Evolutionary conservation across 495 filamentous ascomycete genomes (phyloP).

Genomic region (Parachaetomium inaequale): DNA sequence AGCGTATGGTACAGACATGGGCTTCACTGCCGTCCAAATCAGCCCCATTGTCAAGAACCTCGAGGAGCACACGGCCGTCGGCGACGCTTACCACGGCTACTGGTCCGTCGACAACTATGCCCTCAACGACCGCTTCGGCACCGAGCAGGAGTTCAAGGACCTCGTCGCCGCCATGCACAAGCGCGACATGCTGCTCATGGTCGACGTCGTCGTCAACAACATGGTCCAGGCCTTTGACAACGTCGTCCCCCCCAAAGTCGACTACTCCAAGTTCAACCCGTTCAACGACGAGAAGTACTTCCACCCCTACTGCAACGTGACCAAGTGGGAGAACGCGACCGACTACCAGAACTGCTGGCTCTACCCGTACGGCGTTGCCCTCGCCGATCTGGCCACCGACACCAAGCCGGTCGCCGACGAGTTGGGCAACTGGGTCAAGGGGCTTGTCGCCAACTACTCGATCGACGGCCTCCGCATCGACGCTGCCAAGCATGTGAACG

Average conservation of each 20-base stretch:
- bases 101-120: constrained; percentile 65
- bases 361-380: constrained; percentile 51
- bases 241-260: constrained; percentile 49
- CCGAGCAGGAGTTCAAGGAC: constrained; percentile 58
- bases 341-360: constrained; percentile 59
- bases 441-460: constrained; percentile 63
- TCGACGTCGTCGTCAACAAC: constrained; percentile 77
- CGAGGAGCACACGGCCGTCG: constrained; percentile 47
- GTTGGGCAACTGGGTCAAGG: constrained; percentile 61
- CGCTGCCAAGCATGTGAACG: constrained; percentile 67
- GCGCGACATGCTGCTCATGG: constrained; percentile 69
- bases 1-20: constrained; percentile 61
- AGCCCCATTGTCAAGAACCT: constrained; percentile 67
- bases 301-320: constrained; percentile 63
- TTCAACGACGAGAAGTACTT: constrained; percentile 67
- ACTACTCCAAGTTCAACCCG: constrained; percentile 61
- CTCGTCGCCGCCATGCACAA: constrained; percentile 59
- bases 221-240: constrained; percentile 55
- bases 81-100: constrained; percentile 68
- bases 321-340: constrained; percentile 54
- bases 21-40: constrained; percentile 81
- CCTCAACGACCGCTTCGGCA: constrained; percentile 64
- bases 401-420: constrained; percentile 49
- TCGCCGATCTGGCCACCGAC: constrained; percentile 70
- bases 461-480: constrained; percentile 81